Evolutionary conservation across 371 early-diverging fungal species (phyloP), one percentile per base, ranked within the genome.

Genomic region (Actinomortierella ambigua): DNA sequence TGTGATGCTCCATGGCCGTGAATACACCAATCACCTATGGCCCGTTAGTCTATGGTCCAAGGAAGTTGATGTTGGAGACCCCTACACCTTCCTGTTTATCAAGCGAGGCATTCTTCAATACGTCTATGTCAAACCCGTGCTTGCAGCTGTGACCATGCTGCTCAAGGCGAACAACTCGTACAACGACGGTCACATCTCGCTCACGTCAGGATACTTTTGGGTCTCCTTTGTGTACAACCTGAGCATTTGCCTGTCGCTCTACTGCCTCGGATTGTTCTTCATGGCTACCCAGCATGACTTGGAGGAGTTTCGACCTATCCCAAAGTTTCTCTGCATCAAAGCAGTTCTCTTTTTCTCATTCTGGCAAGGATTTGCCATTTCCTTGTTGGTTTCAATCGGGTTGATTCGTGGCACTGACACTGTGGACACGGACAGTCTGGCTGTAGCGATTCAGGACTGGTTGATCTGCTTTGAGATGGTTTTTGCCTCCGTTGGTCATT

Each of bases 241-340:
- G 26, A 90, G 90, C 59, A 95, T 96, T 20, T 93, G 88, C 47
- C 70, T 88, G 47, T 88, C 88, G 61, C 82, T 98, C 57, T 97
- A 95, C 81, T 94, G 93, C 62, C 78, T 97, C 41, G 89, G 91
- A 50, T 85, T 96, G 24, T 95, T 97, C 63, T 95, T 93, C 69
- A 82, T 92, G 79, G 93, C 93, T 29, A 93, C 93, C 17, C 84
- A 88, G 42, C 82, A 85, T 39, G 96, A 96, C 75, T 75, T 97
- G 60, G 78, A 81, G 53, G 87, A 83, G 40, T 95, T 90, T 77
- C 81, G 90, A 47, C 96, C 97, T 7, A 65, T 95, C 26, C 95
- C 97, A 13, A 98, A 98, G 73, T 97, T 98, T 60, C 76, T 97
- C 15, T 95, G 95, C 62, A 89, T 98, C 68, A 98, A 98, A 76